Evolutionary conservation across 768 basidiomycete species (phyloP), one percentile per base, ranked within the genome.

Genomic region (Lactifluus pinguis): DNA sequence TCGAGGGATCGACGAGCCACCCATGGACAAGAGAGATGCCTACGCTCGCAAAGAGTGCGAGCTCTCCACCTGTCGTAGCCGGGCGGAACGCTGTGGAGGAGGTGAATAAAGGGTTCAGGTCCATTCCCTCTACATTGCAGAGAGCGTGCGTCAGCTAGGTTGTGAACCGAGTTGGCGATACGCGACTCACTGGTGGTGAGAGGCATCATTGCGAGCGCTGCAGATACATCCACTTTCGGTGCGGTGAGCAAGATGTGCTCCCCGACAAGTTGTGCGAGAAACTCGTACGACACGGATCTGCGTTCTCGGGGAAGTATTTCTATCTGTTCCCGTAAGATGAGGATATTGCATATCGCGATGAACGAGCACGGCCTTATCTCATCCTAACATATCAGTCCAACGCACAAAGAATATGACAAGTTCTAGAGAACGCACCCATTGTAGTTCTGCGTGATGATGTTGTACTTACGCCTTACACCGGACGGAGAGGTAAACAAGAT

Each of bases 281-380:
- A 84, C 61, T 90, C 87, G 72, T 95, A 97, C 15, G 89, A 87
- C 25, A 91, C 92, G 19, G 80, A 83, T 36, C 72, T 77, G 30
- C 89, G 85, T 51, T 81, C 77, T 21, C 70, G 76, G 0, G 91
- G 89, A 38, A 79, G 77, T 63, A 97, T 85, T 55, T 80, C 72
- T 63, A 95, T 90, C 66, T 88, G 79, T 53, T 85, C 87, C n/a
- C 92, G 83, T 2, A 97, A 77, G 62, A 95, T 85, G 34, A 95
- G 80, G 53, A 94, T 89, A 69, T 97, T 97, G 74, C 90, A 93
- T 60, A 93, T 88, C 30, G 92, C 92, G 67, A 95, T 91, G 65
- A 95, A 89, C 0, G 90, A 92, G 69, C 92, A 95, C 9, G 92
- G 92, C 9, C 92, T 25, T 94, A 69, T 7, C 39, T 17, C 38